These are phyloP conservation scores for Rutstroemia sp. DNA, from an alignment of 2,329 filamentous ascomycete genomes.

Conservation along the genomic window DNA sequence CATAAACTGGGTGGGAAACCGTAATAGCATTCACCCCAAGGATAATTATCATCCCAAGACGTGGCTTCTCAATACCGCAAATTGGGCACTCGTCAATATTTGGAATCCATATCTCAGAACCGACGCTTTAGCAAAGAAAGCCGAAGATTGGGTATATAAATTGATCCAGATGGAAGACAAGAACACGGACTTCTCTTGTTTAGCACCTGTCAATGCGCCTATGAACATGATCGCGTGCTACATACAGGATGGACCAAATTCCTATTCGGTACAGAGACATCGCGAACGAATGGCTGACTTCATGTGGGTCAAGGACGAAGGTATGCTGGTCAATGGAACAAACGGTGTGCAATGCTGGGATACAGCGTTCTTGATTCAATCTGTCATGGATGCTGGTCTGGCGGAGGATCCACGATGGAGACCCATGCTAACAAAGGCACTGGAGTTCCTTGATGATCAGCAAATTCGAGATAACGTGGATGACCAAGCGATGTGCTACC, in stretches of 20 bases:
- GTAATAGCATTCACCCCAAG: constrained; percentile 69
- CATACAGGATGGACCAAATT: constrained; percentile 72
- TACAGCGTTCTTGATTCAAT: constrained; percentile 82
- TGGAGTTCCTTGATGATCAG: constrained; percentile 82
- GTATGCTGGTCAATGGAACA: constrained; percentile 91
- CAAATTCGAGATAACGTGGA: constrained; percentile 77
- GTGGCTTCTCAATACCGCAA: constrained; percentile 70
- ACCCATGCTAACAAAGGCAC: constrained; percentile 74
- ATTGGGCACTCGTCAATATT: constrained; percentile 70
- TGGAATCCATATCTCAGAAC: constrained; percentile 74
- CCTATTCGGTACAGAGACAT: constrained; percentile 65
- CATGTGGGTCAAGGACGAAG: constrained; percentile 85
- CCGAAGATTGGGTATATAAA: constrained; percentile 75
- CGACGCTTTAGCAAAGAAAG: constrained; percentile 56
- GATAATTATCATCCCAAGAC: constrained; percentile 96
- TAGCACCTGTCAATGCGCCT: constrained; percentile 83
- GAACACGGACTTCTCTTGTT: constrained; percentile 79
- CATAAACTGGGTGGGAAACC: constrained; percentile 69
- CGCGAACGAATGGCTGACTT: constrained; percentile 77
- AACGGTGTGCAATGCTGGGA: constrained; percentile 99
- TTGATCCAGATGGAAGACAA: constrained; percentile 85
- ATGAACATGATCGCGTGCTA: constrained; percentile 89
- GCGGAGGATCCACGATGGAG: constrained; percentile 70
- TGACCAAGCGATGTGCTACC: constrained; percentile 67
- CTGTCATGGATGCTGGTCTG: constrained; percentile 70